A percentile compares a stretch with the other conserved stretches of the same genome.
Conservation (phyloP, 2,329 filamentous ascomycete species). For the Beauveria bassiana region DNA sequence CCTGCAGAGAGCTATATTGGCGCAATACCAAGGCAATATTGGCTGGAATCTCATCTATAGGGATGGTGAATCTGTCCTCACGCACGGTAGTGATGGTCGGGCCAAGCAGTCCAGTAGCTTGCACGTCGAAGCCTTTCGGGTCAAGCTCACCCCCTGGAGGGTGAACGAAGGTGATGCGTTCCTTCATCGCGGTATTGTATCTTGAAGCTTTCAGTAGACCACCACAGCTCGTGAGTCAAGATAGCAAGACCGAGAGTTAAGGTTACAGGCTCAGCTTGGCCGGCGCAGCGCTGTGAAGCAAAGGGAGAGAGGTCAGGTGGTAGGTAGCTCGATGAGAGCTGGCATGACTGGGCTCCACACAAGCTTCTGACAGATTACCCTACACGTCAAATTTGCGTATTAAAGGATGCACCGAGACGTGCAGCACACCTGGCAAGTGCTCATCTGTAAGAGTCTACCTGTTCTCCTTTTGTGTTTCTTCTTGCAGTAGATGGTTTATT, state of each 20-base stretch:
- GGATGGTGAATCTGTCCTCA: slow-evolving; percentile 72
- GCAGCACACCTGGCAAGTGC: too few species aligned
- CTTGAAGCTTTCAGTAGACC: neutral
- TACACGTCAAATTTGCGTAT: neutral
- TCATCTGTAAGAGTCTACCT: too few species aligned
- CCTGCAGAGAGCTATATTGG: slow-evolving; percentile 62
- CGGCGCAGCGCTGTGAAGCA: neutral
- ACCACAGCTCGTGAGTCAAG: neutral
- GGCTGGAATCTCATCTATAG: slow-evolving; percentile 63
- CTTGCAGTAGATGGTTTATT: too few species aligned
- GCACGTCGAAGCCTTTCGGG: slow-evolving; percentile 53
- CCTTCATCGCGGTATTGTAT: slow-evolving; percentile 47
- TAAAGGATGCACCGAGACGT: neutral
- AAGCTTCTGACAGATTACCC: slow-evolving; percentile 1
- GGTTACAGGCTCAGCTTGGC: neutral
- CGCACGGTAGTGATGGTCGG: slow-evolving; percentile 57
- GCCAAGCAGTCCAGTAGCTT: slow-evolving; percentile 45
- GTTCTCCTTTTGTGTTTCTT: too few species aligned
- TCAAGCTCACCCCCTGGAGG: slow-evolving; percentile 56
- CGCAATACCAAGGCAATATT: slow-evolving; percentile 57
- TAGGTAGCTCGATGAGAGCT: neutral
- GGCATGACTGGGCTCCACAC: neutral
- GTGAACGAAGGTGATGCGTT: slow-evolving; percentile 73
- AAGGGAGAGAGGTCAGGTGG: neutral
- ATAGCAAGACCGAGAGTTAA: neutral